Conservation (phyloP, 2,329 filamentous ascomycete genomes). For the Fusarium mundagurra region DNA sequence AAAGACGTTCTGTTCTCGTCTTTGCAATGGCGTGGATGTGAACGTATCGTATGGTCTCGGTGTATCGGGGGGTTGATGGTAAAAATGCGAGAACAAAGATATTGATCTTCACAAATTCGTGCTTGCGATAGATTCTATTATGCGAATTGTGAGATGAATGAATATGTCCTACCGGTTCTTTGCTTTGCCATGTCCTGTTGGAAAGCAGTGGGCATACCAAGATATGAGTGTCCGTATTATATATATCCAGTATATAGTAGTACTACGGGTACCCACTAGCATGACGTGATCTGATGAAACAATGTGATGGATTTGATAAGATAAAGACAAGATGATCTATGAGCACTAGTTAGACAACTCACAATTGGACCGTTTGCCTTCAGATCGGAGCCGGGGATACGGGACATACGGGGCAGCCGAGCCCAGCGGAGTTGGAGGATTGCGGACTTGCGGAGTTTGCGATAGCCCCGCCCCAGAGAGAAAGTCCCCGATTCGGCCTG, state of each 20-base stretch:
- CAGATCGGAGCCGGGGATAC: slow-evolving; percentile 38
- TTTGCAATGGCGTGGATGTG: not conserved
- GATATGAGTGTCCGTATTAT: not conserved
- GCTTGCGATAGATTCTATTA: not conserved
- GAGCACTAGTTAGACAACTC: not conserved
- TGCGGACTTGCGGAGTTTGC: slow-evolving; percentile 47
- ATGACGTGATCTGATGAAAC: not conserved
- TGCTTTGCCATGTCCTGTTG: not conserved
- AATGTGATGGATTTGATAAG: slow-evolving; percentile 13
- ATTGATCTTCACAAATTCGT: not conserved
- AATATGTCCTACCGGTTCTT: not conserved
- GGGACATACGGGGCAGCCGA: not conserved
- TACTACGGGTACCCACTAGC: not conserved
- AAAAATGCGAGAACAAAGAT: slow-evolving; percentile 16
- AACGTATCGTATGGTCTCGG: not conserved
- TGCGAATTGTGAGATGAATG: not conserved
- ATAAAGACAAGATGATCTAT: not conserved
- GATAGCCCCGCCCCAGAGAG: not conserved
- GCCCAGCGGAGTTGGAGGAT: slow-evolving; percentile 33
- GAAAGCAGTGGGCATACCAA: not conserved
- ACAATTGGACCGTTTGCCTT: not conserved
- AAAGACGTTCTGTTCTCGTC: slow-evolving; percentile 4
- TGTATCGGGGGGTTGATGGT: not conserved
- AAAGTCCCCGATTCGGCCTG: slow-evolving; percentile 29
- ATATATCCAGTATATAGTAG: not conserved